Percentiles rank a stretch among this genome's conserved stretches.
Conservation (phyloP, 805 yeast genomes). For the Komagataella ulmi region DNA sequence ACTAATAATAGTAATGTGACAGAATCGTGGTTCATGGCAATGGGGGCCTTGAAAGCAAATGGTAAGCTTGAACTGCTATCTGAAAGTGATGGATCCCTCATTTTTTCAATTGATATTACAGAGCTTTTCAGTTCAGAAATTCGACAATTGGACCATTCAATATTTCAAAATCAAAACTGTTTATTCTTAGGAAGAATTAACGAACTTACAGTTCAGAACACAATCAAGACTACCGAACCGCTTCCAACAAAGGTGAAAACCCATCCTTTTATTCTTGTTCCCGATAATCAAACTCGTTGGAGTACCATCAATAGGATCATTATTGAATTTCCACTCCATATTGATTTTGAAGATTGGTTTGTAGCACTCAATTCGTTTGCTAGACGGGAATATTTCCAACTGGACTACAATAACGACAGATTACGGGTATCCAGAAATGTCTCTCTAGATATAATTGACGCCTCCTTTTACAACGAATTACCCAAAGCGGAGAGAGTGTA, state of each 20-base stretch:
- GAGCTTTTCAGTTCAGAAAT: constrained; percentile 45
- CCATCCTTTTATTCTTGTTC: constrained; percentile 2
- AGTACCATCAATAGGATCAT: constrained; percentile 21
- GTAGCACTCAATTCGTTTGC: constrained; percentile 56
- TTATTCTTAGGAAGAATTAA: constrained; percentile 44
- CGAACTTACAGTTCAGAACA: constrained; percentile 31
- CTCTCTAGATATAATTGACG: constrained; percentile 50
- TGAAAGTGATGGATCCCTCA: constrained; percentile 49
- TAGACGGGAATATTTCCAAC: constrained; percentile 30
- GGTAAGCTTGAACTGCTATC: constrained; percentile 48
- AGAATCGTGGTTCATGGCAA: constrained; percentile 62
- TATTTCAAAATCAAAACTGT: constrained; percentile 44
- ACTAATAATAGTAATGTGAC: constrained; percentile 8
- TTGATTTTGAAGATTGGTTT: constrained; percentile 68
- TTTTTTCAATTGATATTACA: constrained; percentile 46
- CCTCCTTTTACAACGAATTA: constrained; percentile 26
- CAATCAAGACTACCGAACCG: constrained; percentile 12
- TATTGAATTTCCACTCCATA: constrained; percentile 50
- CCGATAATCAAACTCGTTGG: background rate
- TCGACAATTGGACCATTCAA: constrained; percentile 47
- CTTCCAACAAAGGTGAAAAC: background rate
- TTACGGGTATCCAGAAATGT: constrained; percentile 42
- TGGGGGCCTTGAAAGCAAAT: constrained; percentile 54
- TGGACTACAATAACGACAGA: constrained; percentile 17
- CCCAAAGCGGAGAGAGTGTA: constrained; percentile 23